These are phyloP conservation scores for Stipa capillata DNA, from an alignment of 176 grass and related monocot genomes.

Conservation along the genomic window DNA sequence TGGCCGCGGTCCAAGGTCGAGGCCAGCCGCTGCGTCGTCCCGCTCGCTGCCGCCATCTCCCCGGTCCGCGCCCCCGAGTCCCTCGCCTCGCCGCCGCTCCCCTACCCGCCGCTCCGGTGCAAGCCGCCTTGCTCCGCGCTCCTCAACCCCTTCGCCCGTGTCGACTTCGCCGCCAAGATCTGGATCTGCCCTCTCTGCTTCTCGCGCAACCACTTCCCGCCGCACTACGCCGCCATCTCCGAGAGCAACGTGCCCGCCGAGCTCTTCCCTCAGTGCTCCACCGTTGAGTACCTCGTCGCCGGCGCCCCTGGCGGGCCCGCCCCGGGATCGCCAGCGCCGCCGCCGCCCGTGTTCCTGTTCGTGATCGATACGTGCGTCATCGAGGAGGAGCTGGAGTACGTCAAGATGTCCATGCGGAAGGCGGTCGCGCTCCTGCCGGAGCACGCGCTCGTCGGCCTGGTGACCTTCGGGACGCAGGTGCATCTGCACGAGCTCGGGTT, in stretches of 20 bases:
- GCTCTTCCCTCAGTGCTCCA: slow-evolving; percentile 81
- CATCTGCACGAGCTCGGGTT: slow-evolving; percentile 93
- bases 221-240: slow-evolving; percentile 80
- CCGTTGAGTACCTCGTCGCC: slow-evolving; percentile 67
- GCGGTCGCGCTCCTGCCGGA: slow-evolving; percentile 77
- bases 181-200: slow-evolving; percentile 99
- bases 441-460: slow-evolving; percentile 78
- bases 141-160: slow-evolving; percentile 87
- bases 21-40: slow-evolving; percentile 92
- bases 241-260: slow-evolving; percentile 82
- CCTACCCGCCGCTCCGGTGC: slow-evolving; percentile 82
- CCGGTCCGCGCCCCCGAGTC: slow-evolving; percentile 45
- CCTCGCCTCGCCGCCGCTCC: slow-evolving; percentile 52
- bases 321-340: slow-evolving; percentile 29
- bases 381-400: slow-evolving; percentile 87
- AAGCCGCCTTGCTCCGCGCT: slow-evolving; percentile 77
- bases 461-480: slow-evolving; percentile 95
- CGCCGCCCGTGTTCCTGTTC: slow-evolving; percentile 81
- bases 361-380: slow-evolving; percentile 94
- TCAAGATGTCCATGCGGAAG: slow-evolving; percentile 80
- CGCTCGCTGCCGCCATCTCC: slow-evolving; percentile 59
- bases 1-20: slow-evolving; percentile 95
- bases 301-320: too few relatives aligned
- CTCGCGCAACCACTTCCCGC: slow-evolving; percentile 91
- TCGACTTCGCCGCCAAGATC: slow-evolving; percentile 95